Evolutionary conservation across 208 protist genomes (phyloP).

Genomic region (Leptomonas pyrrhocoris): DNA sequence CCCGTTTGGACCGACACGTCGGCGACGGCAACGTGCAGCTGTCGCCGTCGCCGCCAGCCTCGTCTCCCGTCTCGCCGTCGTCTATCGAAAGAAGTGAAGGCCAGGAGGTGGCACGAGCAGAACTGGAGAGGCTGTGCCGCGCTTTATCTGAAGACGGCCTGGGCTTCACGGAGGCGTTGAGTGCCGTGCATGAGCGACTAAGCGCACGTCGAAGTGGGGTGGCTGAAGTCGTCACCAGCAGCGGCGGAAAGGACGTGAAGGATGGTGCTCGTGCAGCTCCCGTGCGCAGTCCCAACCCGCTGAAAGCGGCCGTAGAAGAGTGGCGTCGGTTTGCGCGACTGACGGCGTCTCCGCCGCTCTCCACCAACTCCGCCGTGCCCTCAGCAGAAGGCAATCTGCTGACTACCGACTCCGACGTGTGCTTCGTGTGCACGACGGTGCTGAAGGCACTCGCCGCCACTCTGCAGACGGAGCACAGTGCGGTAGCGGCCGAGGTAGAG

Average conservation of each 20-base stretch:
- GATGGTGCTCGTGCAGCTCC: not conserved
- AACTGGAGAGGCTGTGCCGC: not conserved
- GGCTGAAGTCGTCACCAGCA: not conserved
- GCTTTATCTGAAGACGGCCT: constrained; percentile 13
- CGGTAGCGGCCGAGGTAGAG: constrained; percentile 15
- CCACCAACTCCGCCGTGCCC: too few relatives aligned
- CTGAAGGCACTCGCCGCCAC: constrained; percentile 1
- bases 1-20: not conserved
- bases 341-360: not conserved
- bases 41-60: not conserved
- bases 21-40: not conserved
- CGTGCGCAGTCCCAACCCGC: not conserved
- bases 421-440: not conserved
- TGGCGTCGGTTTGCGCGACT: constrained; percentile 8
- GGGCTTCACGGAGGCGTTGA: constrained; percentile 16
- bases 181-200: constrained; percentile 2
- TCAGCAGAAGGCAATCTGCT: not conserved
- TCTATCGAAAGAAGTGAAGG: not conserved
- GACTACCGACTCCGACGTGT: too few relatives aligned
- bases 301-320: constrained; percentile 1
- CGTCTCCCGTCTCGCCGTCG: not conserved
- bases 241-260: not conserved
- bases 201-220: not conserved
- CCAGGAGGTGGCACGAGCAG: not conserved
- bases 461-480: constrained; percentile 23